A percentile compares a stretch with the other conserved stretches of the same genome.
These are phyloP conservation scores for Pythium vanterpoolii DNA, from an alignment of 352 stramenopile species.

Conservation along the genomic window DNA sequence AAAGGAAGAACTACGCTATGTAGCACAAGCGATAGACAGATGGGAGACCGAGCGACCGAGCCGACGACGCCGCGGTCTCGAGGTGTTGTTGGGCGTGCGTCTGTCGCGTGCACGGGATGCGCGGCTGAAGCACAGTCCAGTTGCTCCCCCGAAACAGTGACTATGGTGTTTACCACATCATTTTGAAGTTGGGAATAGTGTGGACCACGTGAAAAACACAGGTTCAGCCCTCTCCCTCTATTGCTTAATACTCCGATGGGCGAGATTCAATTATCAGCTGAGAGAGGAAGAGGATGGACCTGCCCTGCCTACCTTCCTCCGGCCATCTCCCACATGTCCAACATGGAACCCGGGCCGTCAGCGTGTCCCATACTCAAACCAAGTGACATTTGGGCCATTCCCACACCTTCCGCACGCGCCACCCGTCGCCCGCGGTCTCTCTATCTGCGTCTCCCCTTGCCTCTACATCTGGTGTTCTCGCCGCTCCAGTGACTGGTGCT, in stretches of 20 bases:
- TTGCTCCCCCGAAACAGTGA: background rate
- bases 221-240: background rate
- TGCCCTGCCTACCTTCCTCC: background rate
- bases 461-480: no score
- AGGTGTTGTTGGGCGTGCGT: background rate
- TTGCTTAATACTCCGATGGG: background rate
- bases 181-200: background rate
- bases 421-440: background rate
- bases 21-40: no score
- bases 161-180: background rate
- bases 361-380: background rate
- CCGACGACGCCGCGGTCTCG: background rate
- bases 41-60: no score
- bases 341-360: background rate
- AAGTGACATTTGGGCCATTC: background rate
- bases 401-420: background rate
- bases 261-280: background rate
- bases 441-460: background rate
- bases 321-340: background rate
- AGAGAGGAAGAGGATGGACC: background rate
- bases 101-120: constrained; percentile 1
- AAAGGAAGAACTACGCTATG: no score
- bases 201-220: background rate
- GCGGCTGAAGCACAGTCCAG: background rate
- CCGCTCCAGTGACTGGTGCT: background rate